Base-by-base conservation (phyloP, 2,329 filamentous ascomycete species). In the Colletotrichum sp. region DNA sequence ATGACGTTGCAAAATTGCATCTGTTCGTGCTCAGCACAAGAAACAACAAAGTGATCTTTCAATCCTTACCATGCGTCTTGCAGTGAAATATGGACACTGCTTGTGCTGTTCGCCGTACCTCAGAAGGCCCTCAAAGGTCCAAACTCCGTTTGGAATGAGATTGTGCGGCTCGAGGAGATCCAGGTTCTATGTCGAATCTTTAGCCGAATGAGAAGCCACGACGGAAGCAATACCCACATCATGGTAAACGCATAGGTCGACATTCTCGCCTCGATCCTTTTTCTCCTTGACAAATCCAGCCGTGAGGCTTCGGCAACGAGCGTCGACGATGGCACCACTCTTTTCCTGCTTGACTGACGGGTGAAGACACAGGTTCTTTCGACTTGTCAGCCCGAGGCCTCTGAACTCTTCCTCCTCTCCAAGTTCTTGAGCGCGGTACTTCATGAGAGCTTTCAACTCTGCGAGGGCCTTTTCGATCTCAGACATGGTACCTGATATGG, bases 1-100 rank as follows among this genome's bases (percentile, higher is more conserved):
- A 99, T 98, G 82, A 99, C 96, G 83, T 99, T 99, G 90, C 97
- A 99, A 82, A 96, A 99, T 81, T 97, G 94, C 96, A 99, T 99
- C 94, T 96, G 78, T 16, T 36, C 10, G 36, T 52, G 16, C 16
- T 32, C 30, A 67, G 77, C 78, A 43, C 28, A 68, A 26, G 21
- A 16, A 18, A 34, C 15, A 32, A 60, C 15, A 26, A 6, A 6
- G 8, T 32, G 43, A 18, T 21, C 43, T 52, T 12, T 36, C 5
- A 36, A 70, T 24, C 80, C 88, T 81, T 85, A 95, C 94, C 97
- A 99, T 99, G 78, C 97, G 93, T 74, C 97, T 91, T 16, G 95
- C 95, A 16, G 96, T 98, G 81, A 99, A 99, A 83, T 99, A 99
- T 0, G 97, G 97, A 80, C 97, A 99, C 84, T 99, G 97, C 83